Conservation (phyloP, 176 grass and related monocot genomes). For the Bolboschoenus planiculmis region DNA sequence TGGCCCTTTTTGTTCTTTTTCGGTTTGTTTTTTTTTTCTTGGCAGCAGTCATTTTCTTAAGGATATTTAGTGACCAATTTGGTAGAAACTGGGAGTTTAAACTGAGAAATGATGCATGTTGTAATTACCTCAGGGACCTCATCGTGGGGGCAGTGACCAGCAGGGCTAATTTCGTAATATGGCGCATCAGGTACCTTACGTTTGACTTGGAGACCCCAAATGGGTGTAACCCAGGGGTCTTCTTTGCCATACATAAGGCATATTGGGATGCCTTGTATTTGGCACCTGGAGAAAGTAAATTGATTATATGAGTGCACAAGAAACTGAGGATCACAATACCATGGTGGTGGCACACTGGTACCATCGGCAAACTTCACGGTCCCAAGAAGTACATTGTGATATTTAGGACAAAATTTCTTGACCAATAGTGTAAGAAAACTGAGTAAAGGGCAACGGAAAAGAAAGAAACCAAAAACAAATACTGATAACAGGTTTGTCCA, state of each 20-base stretch:
- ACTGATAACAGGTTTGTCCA: not conserved
- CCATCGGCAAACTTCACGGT: not conserved
- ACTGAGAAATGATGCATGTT: not conserved
- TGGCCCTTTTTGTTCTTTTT: not conserved
- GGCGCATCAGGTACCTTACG: slow-evolving; percentile 65
- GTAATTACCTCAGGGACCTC: slow-evolving; percentile 93
- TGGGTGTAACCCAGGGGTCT: slow-evolving; percentile 87
- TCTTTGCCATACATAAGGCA: slow-evolving; percentile 98
- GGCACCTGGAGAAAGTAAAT: slow-evolving; percentile 44
- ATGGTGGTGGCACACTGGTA: not conserved
- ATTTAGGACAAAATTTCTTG: not conserved
- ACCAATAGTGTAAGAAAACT: not conserved
- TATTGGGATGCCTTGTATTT: slow-evolving; percentile 52
- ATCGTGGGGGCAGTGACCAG: slow-evolving; percentile 94
- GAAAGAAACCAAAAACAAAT: not conserved
- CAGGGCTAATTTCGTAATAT: slow-evolving; percentile 95
- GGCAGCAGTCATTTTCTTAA: not conserved
- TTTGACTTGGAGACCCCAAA: slow-evolving; percentile 84
- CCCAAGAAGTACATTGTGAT: not conserved
- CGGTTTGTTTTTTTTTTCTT: not conserved
- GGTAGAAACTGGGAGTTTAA: not conserved
- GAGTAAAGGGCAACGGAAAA: not conserved
- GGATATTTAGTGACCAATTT: not conserved
- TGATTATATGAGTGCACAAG: not conserved
- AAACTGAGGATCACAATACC: not conserved